Evolutionary conservation across 1,284 basidiomycete genomes (phyloP).

Genomic region (Pseudozyma pruni): DNA sequence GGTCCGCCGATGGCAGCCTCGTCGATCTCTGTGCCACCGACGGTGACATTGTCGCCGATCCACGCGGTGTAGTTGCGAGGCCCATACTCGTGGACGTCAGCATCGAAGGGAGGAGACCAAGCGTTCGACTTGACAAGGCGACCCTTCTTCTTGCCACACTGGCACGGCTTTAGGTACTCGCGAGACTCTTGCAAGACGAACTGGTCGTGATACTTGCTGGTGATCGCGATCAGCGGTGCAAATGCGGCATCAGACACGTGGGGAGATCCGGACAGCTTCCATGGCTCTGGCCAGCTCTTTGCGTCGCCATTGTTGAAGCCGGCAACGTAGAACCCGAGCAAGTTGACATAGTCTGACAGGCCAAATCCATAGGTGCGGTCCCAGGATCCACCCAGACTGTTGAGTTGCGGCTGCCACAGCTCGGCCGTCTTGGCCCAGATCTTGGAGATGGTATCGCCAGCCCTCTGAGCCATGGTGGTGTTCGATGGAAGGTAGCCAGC

Average conservation of each 20-base stretch:
- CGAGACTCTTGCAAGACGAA: slow-evolving; percentile 25
- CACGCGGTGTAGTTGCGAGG: slow-evolving; percentile 41
- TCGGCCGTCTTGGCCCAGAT: slow-evolving; percentile 39
- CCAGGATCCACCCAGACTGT: slow-evolving; percentile 35
- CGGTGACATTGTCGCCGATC: slow-evolving; percentile 28
- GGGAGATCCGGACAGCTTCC: slow-evolving; percentile 24
- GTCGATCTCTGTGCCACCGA: slow-evolving; percentile 37
- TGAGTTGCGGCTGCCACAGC: slow-evolving; percentile 34
- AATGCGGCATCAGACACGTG: slow-evolving; percentile 32
- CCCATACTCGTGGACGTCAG: slow-evolving; percentile 28
- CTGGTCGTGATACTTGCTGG: slow-evolving; percentile 32
- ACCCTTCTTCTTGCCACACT: slow-evolving; percentile 12
- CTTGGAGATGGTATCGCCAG: slow-evolving; percentile 40
- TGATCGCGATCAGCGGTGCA: slow-evolving; percentile 33
- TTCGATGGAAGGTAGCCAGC: slow-evolving; percentile 28
- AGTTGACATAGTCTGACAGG: slow-evolving; percentile 27
- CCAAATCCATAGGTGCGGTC: slow-evolving; percentile 37
- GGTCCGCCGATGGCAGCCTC: slow-evolving; percentile 31
- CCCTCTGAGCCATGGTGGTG: slow-evolving; percentile 32
- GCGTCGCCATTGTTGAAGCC: slow-evolving; percentile 12
- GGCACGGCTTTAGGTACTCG: slow-evolving; percentile 12
- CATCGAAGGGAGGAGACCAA: slow-evolving; percentile 36
- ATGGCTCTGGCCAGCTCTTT: slow-evolving; percentile 35
- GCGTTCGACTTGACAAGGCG: slow-evolving; percentile 23
- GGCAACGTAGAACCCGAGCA: slow-evolving; percentile 33